Evolutionary conservation across 257 asterid genomes (phyloP), one percentile per base, ranked within the genome.

Genomic region (Solanum rostratum): DNA sequence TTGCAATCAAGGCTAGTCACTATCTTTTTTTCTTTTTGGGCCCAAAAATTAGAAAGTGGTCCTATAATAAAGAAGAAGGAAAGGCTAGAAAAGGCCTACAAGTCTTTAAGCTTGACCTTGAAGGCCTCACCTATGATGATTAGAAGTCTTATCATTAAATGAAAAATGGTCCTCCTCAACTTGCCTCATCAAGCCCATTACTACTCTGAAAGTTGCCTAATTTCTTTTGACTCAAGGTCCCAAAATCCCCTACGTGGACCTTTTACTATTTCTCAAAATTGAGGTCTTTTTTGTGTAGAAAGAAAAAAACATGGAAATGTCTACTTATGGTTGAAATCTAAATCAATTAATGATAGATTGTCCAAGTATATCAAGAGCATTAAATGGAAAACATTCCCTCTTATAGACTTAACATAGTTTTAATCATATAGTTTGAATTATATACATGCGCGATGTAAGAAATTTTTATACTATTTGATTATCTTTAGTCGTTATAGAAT

Each of bases 91-190:
- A 76, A 49, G 82, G 16, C 10, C 45, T 27, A 76, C 10, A 2
- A 20, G 39, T 84, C 71, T 41, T 71, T 33, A 52, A 53, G 45
- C 59, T 53, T 68, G 82, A 49, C 50, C n/a, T 10, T 53, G 15
- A 27, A 83, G 37, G 81, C 57, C 52, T 7, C 22, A 50, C 62
- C 79, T 54, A 79, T 70, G 69, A 68, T 68, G 81, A 50, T 70
- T 54, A 22, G 22, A 33, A 39, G 46, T 54, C 30, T 74, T 74
- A 74, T 46, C 41, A 84, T 84, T 84, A 54, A 70, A 59, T 55
- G 83, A 53, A n/a, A 33, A 76, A 62, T 60, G 80, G 86, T 62
- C 86, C 86, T 84, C 57, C 83, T 46, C 84, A 57, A 84, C 50
- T 57, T 76, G 86, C 43, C 7, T 62, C 45, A 22, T 49, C 24